Evolutionary conservation across 805 yeast genomes (phyloP).

Genomic region (Spathaspora arborariae): DNA sequence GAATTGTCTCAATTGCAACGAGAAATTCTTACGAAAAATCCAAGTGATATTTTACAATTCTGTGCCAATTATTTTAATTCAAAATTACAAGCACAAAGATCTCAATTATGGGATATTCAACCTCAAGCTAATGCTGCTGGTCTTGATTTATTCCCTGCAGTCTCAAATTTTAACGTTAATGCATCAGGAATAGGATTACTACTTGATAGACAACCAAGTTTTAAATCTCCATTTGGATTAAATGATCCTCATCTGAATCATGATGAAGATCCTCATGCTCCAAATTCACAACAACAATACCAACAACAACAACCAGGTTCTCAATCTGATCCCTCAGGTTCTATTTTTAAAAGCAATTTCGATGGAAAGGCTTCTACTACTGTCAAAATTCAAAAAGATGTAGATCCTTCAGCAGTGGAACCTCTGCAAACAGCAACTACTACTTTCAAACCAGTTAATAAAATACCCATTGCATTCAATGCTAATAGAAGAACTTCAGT

Average conservation of each 20-base stretch:
- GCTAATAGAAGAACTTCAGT: constrained; percentile 87
- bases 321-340: constrained; percentile 4
- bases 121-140: constrained; percentile 49
- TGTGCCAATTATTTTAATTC: constrained; percentile 69
- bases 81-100: constrained; percentile 58
- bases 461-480: constrained; percentile 59
- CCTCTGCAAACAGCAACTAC: background rate
- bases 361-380: constrained; percentile 12
- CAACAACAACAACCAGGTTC: background rate
- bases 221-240: constrained; percentile 60
- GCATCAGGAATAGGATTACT: constrained; percentile 14
- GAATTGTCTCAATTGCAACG: constrained; percentile 64
- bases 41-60: constrained; percentile 68
- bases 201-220: constrained; percentile 40
- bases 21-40: constrained; percentile 49
- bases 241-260: constrained; percentile 59
- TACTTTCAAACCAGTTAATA: background rate
- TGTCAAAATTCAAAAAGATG: constrained; percentile 15
- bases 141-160: constrained; percentile 41
- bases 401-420: constrained; percentile 20
- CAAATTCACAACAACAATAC: constrained; percentile 4
- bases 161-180: constrained; percentile 30
- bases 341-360: constrained; percentile 26
- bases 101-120: constrained; percentile 48
- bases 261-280: constrained; percentile 16